These are phyloP conservation scores for Smallanthus sonchifolius DNA, from an alignment of 129 eudicot genomes.

Conservation along the genomic window DNA sequence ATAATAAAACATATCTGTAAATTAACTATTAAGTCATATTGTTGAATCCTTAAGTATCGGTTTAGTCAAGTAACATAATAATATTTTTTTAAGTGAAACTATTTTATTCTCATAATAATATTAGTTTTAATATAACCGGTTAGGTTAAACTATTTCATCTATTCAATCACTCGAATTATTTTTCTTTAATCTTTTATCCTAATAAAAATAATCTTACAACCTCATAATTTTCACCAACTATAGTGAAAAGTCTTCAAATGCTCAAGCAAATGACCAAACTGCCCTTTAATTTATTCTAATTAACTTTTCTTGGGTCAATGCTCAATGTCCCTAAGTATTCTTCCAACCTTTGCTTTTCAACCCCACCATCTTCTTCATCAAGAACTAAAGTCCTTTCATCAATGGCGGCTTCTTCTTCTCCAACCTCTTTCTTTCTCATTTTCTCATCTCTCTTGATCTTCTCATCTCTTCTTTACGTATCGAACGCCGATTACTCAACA, in stretches of 20 bases:
- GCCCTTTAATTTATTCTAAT: background rate
- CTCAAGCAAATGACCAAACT: background rate
- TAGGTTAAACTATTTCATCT: too few relatives aligned
- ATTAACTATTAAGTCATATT: too few relatives aligned
- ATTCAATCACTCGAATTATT: too few relatives aligned
- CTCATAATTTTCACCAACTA: too few relatives aligned
- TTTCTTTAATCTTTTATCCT: too few relatives aligned
- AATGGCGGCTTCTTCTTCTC: constrained; percentile 34
- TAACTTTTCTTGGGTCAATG: constrained; percentile 19
- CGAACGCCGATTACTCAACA: constrained; percentile 28
- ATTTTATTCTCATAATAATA: too few relatives aligned
- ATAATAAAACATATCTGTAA: too few relatives aligned
- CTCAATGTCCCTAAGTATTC: constrained; percentile 20
- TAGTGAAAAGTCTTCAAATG: background rate
- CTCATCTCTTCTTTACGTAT: constrained; percentile 20
- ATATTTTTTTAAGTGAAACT: too few relatives aligned
- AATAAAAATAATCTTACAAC: too few relatives aligned
- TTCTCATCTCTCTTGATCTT: constrained; percentile 28
- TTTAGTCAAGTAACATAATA: too few relatives aligned
- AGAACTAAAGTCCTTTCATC: background rate
- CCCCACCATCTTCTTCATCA: constrained; percentile 19
- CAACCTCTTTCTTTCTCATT: constrained; percentile 23
- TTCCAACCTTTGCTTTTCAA: background rate
- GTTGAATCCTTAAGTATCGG: too few relatives aligned
- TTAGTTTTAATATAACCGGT: too few relatives aligned